Base-by-base conservation (phyloP, 2,329 filamentous ascomycete species). In the Sordariomycetes sp. region DNA sequence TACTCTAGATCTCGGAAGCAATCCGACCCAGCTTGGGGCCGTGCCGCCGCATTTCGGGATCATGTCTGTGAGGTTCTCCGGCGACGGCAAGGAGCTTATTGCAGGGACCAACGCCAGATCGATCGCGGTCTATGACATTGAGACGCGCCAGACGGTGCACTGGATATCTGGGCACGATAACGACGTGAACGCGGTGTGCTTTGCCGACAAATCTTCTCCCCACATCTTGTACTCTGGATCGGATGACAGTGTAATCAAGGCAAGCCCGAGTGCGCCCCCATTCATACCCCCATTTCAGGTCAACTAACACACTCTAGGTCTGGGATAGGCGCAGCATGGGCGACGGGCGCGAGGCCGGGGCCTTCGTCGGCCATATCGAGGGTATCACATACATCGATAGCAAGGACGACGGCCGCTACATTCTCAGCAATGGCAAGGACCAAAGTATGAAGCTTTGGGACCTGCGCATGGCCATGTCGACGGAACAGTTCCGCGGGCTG, bases 371-470 rank as follows among this genome's bases (percentile, higher is more conserved):
- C 2, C 84, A 87, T 63, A 76, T 80, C 56, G 81, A 86, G 65
- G 84, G 84, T 2, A 65, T 87, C 54, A 87, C 84, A 0, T 86
- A 86, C 64, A 78, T 87, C 57, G 84, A 87, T 68, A 84, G 80
- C 69, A 87, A 87, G 65, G 82, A 82, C 55, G 84, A 87, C 65
- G 84, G 84, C 3, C 76, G 84, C 58, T 97, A 97, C 68, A 87
- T 97, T 10, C 80, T 99, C 28, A 91, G 86, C 62, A 99, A 99
- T 65, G 89, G 84, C 60, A 99, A 97, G 67, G 94, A 99, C 66
- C 94, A 97, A 69, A 92, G 86, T 50, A 95, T 95, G 82, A 97
- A 97, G 71, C 78, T 99, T 0, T 99, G 94, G 94, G 94, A 99
- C 68, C 69, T 96, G 58, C 80, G 92, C 55, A 95, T 89, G 77